Conservation (phyloP, 2,329 filamentous ascomycete species). For the Orbilia quercus region DNA sequence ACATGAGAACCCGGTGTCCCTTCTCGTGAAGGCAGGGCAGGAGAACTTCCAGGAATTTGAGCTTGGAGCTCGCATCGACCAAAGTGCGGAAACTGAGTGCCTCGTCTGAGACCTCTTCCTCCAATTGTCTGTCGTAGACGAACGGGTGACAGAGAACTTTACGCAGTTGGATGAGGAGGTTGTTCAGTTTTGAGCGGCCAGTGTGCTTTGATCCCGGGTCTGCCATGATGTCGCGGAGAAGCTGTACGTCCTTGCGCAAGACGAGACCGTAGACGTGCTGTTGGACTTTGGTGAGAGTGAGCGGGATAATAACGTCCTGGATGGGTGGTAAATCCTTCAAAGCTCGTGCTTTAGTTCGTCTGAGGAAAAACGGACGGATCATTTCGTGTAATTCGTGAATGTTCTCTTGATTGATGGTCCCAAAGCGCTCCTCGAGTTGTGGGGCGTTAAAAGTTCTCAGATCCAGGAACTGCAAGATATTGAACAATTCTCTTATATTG, state of each 20-base stretch:
- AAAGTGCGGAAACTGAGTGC: constrained; percentile 76
- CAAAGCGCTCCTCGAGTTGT: constrained; percentile 78
- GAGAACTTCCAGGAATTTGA: constrained; percentile 84
- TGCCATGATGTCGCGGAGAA: constrained; percentile 87
- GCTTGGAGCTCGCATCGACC: constrained; percentile 89
- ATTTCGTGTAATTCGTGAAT: constrained; percentile 79
- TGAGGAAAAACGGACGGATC: constrained; percentile 70
- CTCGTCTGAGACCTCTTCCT: constrained; percentile 77
- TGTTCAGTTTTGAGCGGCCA: constrained; percentile 82
- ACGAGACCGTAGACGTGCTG: constrained; percentile 96
- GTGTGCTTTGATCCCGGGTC: constrained; percentile 68
- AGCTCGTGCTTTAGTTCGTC: constrained; percentile 88
- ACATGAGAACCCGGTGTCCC: constrained; percentile 91
- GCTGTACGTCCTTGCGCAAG: constrained; percentile 85
- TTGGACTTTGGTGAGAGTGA: constrained; percentile 94
- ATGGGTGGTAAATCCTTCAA: constrained; percentile 92
- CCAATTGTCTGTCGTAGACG: constrained; percentile 88
- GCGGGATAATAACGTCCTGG: constrained; percentile 91
- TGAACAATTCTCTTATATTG: constrained; percentile 93
- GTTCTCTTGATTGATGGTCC: constrained; percentile 83
- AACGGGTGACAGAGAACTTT: constrained; percentile 97
- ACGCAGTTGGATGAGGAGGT: constrained; percentile 92
- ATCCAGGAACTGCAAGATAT: constrained; percentile 94
- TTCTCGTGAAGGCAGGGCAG: constrained; percentile 85
- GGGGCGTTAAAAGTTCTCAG: constrained; percentile 74